Percentiles rank a stretch among this genome's conserved stretches.
Conservation (phyloP, 306 rosid genomes). For the Alnus rubra region DNA sequence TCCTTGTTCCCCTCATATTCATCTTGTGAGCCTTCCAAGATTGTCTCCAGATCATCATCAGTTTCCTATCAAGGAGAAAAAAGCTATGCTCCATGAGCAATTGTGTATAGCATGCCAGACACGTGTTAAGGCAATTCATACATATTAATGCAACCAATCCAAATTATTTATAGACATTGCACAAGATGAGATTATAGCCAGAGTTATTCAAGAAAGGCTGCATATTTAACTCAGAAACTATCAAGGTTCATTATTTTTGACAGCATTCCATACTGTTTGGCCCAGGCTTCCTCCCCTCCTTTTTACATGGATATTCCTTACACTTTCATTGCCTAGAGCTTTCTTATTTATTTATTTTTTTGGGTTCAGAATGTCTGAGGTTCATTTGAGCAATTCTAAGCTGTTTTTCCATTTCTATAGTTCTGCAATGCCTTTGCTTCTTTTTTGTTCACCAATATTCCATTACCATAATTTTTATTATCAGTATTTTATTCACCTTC, state of each 20-base stretch:
- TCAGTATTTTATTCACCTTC: background rate
- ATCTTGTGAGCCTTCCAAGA: conserved; percentile 65
- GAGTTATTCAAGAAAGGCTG: background rate
- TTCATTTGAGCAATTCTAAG: background rate
- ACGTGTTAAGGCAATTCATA: background rate
- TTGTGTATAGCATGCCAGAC: conserved; percentile 18
- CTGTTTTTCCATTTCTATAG: background rate
- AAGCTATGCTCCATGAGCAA: conserved; percentile 15
- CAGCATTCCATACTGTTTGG: background rate
- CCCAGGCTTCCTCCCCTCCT: background rate
- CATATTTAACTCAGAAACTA: background rate
- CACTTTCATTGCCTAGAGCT: background rate
- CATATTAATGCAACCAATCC: background rate
- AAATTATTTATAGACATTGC: background rate
- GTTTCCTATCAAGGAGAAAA: conserved; percentile 53
- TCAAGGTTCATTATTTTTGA: background rate
- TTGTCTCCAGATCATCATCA: conserved; percentile 69
- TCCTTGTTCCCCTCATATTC: conserved; percentile 91
- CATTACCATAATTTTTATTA: background rate
- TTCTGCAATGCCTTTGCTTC: background rate
- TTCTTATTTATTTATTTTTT: background rate
- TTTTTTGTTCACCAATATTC: background rate
- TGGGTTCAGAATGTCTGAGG: background rate
- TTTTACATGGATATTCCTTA: background rate
- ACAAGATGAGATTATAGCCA: background rate